Percentiles rank a stretch among this genome's conserved stretches.
Conservation (phyloP, 768 basidiomycete species). For the Lentinula boryana region DNA sequence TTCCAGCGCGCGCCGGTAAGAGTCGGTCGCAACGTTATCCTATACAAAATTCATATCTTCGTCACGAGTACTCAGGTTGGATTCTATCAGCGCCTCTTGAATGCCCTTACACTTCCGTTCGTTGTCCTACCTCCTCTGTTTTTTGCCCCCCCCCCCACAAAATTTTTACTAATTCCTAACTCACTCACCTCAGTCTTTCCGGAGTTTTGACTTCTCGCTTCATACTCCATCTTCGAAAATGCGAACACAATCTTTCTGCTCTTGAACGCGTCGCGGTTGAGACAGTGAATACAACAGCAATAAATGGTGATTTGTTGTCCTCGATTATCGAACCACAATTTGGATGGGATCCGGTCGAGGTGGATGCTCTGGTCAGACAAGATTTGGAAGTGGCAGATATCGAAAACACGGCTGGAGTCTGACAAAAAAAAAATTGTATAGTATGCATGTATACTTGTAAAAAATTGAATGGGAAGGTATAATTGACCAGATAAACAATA, state of each 20-base stretch:
- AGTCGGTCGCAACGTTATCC: background rate
- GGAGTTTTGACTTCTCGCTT: conserved; percentile 5
- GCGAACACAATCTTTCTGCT: background rate
- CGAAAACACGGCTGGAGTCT: background rate
- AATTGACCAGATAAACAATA: no score
- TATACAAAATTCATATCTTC: background rate
- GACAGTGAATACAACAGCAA: background rate
- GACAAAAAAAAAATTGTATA: no score
- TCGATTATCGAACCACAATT: background rate
- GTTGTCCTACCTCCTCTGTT: background rate
- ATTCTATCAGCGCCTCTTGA: conserved; percentile 21
- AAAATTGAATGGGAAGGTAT: no score
- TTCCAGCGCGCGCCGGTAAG: conserved; percentile 15
- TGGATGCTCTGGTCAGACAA: background rate
- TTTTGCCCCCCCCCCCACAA: background rate
- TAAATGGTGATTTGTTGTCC: background rate
- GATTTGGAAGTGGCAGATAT: background rate
- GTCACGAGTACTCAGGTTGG: conserved; percentile 12
- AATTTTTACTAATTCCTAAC: no score
- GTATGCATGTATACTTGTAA: no score
- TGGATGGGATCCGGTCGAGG: conserved; percentile 1
- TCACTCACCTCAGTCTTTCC: background rate
- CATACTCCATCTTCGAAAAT: conserved; percentile 6
- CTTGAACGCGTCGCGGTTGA: background rate
- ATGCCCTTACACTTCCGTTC: conserved; percentile 20